Evolutionary conservation across 192 early-diverging fungal species (phyloP), one percentile per base, ranked within the genome.

Genomic region (Backusella psychrophila): DNA sequence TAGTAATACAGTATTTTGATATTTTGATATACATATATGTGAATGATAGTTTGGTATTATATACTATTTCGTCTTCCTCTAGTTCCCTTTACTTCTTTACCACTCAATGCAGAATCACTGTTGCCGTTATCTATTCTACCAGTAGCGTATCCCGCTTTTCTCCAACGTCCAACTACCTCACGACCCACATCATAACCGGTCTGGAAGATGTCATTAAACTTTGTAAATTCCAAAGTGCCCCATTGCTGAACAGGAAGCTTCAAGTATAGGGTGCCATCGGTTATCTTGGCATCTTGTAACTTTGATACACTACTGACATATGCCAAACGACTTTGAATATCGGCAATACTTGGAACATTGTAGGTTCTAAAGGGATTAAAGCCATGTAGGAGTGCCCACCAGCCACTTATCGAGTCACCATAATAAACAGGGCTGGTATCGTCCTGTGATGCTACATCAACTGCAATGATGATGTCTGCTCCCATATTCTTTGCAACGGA

Each of bases 331-430:
- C 92, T 91, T 83, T 99, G 98, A 77, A 99, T 93, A 77, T 99
- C 98, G 2, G 96, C 92, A 76, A 99, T 87, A 5, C 88, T 90
- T 19, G 98, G 98, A 41, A 99, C 96, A 29, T 87, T 84, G 66
- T 88, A 87, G 59, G 89, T 82, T 53, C 80, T 66, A 69, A 97
- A 90, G 0, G 97, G 97, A 71, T 97, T 95, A 63, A 89, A 89
- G 14, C 91, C 86, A 76, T 94, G 91, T 44, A 95, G 79, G 12
- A 98, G 78, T 6, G 96, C 93, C 87, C 94, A 93, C 91, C 93
- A 95, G n/a, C 98, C 98, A 7, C 92, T 94, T 26, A 99, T 85
- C 5, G 93, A 91, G 74, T 97, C 97, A 35, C 96, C 97, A 76
- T 94, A 98, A 21, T 86, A 87, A 41, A 97, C 94, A 1, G 95